A percentile compares a stretch with the other conserved stretches of the same genome.
These are phyloP conservation scores for Colletotrichum tamarilloi DNA, from an alignment of 2,329 filamentous ascomycete species.

Conservation along the genomic window DNA sequence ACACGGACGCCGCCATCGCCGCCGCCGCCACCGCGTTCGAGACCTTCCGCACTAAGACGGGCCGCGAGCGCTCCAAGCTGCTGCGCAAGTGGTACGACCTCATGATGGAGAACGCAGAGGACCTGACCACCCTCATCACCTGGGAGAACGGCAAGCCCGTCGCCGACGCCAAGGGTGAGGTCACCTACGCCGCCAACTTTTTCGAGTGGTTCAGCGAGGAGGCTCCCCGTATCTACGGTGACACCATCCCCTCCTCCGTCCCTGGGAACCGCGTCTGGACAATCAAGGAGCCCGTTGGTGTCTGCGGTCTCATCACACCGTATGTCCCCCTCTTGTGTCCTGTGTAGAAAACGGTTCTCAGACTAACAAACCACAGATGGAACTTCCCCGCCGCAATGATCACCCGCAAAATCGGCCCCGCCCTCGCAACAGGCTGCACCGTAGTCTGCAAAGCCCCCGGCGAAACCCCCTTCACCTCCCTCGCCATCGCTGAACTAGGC, in stretches of 20 bases:
- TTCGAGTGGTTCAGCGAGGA: constrained; percentile 87
- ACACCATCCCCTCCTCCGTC: constrained; percentile 77
- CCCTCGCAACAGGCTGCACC: constrained; percentile 93
- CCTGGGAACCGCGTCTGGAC: constrained; percentile 81
- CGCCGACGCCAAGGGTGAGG: constrained; percentile 79
- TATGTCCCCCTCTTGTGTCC: constrained; percentile 42
- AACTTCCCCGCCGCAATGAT: constrained; percentile 88
- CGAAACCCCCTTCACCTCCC: constrained; percentile 91
- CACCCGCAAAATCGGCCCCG: constrained; percentile 76
- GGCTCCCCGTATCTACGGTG: constrained; percentile 78
- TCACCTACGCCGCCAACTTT: constrained; percentile 78
- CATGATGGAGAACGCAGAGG: constrained; percentile 81
- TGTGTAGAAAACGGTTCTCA: background rate
- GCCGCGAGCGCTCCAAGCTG: constrained; percentile 78
- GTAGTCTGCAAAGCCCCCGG: constrained; percentile 91
- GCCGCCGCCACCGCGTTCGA: constrained; percentile 84
- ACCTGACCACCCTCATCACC: constrained; percentile 85
- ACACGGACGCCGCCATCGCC: constrained; percentile 83
- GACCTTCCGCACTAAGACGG: constrained; percentile 76
- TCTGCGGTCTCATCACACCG: constrained; percentile 85
- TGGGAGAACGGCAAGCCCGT: constrained; percentile 92
- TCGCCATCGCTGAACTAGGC: constrained; percentile 88
- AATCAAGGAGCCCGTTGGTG: constrained; percentile 85
- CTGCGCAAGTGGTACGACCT: constrained; percentile 86
- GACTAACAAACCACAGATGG: constrained; percentile 62